A percentile compares a stretch with the other conserved stretches of the same genome.
phyloP scores from a whole-genome alignment of 2,329 filamentous ascomycete species.

The Colletotrichum lentis region DNA sequence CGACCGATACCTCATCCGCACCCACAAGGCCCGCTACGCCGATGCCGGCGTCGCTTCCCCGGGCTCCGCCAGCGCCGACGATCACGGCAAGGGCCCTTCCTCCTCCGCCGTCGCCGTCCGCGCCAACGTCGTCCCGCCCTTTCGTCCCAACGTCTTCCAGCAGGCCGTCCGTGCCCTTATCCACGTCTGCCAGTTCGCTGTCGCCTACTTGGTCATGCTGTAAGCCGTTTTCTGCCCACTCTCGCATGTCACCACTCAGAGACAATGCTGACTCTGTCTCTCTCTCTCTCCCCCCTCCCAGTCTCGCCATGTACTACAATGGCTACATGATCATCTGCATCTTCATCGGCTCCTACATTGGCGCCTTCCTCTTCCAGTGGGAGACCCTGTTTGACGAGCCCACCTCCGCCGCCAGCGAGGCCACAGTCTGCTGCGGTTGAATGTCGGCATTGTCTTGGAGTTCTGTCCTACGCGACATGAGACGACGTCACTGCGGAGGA shows the following conservation, averaged over 20 bases:
- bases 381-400: constrained; percentile 55
- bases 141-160: constrained; percentile 69
- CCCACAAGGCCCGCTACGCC: constrained; percentile 48
- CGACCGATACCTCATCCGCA: constrained; percentile 70
- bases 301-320: constrained; percentile 68
- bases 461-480: too few species aligned
- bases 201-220: constrained; percentile 84
- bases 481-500: neutral
- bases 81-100: constrained; percentile 11
- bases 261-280: constrained; percentile 15
- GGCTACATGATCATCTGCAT: constrained; percentile 84
- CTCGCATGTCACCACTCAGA: neutral
- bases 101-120: neutral
- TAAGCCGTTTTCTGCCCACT: constrained; percentile 39
- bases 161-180: constrained; percentile 72
- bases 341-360: constrained; percentile 77
- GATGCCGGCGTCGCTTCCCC: constrained; percentile 36
- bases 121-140: constrained; percentile 43
- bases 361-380: constrained; percentile 78
- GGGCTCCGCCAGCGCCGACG: constrained; percentile 20
- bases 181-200: constrained; percentile 75
- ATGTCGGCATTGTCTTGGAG: neutral
- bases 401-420: constrained; percentile 49
- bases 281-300: too few species aligned
- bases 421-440: constrained; percentile 54